A percentile compares a stretch with the other conserved stretches of the same genome.
Evolutionary conservation across 495 filamentous ascomycete species (phyloP).

Genomic region (Cenococcum geophilum): DNA sequence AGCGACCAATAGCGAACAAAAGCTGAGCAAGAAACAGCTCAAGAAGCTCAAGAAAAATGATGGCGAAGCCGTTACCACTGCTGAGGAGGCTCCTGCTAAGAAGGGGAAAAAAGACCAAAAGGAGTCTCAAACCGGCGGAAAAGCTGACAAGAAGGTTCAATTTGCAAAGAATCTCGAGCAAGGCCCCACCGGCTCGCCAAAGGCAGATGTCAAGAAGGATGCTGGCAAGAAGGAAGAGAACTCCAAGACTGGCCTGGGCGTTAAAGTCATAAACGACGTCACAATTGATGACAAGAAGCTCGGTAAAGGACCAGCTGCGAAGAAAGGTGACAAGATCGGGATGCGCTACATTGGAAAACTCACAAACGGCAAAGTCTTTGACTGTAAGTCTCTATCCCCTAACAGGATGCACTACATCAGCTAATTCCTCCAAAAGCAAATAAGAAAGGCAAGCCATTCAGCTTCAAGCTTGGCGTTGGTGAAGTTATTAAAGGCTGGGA

Average conservation of each 20-base stretch:
- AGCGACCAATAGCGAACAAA: constrained; percentile 52
- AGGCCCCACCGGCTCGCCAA: constrained; percentile 64
- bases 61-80: constrained; percentile 62
- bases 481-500: constrained; percentile 99
- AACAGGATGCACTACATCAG: constrained; percentile 3
- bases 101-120: constrained; percentile 42
- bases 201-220: constrained; percentile 47
- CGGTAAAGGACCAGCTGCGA: constrained; percentile 71
- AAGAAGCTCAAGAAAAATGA: constrained; percentile 99
- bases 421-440: constrained; percentile 58
- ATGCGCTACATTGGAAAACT: constrained; percentile 98
- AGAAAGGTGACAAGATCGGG: constrained; percentile 77
- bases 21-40: constrained; percentile 88
- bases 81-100: constrained; percentile 51
- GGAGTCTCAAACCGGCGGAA: constrained; percentile 50
- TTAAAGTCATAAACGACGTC: constrained; percentile 77
- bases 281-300: constrained; percentile 92
- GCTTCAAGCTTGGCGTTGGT: constrained; percentile 84
- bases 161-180: constrained; percentile 98
- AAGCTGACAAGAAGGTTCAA: constrained; percentile 85
- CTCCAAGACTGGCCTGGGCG: constrained; percentile 48
- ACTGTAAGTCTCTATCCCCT: constrained; percentile 54
- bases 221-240: constrained; percentile 40
- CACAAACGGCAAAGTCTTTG: constrained; percentile 84
- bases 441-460: constrained; percentile 96